phyloP scores from a whole-genome alignment of 2,329 filamentous ascomycete species.

The Talaromyces pinophilus region DNA sequence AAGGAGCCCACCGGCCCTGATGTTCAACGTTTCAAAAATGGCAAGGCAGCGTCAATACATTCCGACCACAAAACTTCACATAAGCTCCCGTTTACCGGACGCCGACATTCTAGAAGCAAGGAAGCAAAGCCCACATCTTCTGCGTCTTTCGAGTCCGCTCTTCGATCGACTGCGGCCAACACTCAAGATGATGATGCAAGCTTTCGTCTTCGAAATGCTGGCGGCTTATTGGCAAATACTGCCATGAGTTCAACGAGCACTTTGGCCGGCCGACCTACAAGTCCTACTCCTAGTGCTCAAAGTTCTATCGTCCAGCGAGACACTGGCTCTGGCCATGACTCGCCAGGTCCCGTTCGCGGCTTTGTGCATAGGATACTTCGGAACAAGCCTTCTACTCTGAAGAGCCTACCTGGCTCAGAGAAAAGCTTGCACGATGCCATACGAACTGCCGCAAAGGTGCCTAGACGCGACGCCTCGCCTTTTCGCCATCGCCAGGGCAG shows the following conservation, averaged over 20 bases:
- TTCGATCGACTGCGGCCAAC: slow-evolving; percentile 54
- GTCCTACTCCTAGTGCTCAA: slow-evolving; percentile 75
- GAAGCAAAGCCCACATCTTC: slow-evolving; percentile 52
- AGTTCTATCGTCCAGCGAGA: slow-evolving; percentile 59
- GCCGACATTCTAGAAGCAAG: slow-evolving; percentile 58
- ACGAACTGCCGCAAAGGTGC: slow-evolving; percentile 30
- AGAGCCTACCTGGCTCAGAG: slow-evolving; percentile 35
- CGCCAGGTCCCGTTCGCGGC: slow-evolving; percentile 47
- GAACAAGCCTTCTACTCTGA: slow-evolving; percentile 46
- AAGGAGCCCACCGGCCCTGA: slow-evolving; percentile 69
- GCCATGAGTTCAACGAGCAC: slow-evolving; percentile 37
- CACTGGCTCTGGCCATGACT: slow-evolving; percentile 35
- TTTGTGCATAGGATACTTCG: slow-evolving; percentile 57
- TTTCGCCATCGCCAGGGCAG: slow-evolving; percentile 39
- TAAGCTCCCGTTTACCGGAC: slow-evolving; percentile 37
- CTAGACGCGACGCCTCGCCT: slow-evolving; percentile 38
- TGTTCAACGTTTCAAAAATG: slow-evolving; percentile 62
- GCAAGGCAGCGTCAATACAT: slow-evolving; percentile 39
- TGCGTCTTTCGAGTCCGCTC: slow-evolving; percentile 37
- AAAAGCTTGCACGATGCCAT: slow-evolving; percentile 34
- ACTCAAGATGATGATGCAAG: slow-evolving; percentile 68
- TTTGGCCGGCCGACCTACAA: slow-evolving; percentile 66
- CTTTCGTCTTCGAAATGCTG: slow-evolving; percentile 54
- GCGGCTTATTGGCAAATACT: slow-evolving; percentile 23
- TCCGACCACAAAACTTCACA: slow-evolving; percentile 50